Conservation (phyloP, 2,329 filamentous ascomycete species). For the Fusarium phyllophilum region DNA sequence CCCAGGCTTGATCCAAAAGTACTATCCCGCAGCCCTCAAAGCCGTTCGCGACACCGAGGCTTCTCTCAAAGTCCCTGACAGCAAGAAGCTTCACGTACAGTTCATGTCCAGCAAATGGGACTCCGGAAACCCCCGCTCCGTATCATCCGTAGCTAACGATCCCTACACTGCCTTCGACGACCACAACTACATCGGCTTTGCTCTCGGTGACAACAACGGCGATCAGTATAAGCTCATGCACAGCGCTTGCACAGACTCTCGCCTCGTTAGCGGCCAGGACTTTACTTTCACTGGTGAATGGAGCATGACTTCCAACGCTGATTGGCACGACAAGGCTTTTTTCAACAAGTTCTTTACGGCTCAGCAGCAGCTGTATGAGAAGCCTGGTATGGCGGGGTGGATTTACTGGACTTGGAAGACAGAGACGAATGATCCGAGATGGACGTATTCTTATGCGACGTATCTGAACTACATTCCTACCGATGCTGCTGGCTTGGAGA, state of each 20-base stretch:
- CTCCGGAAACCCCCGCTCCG: constrained; percentile 14
- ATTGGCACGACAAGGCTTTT: constrained; percentile 24
- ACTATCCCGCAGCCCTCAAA: constrained; percentile 22
- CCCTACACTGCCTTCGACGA: constrained; percentile 19
- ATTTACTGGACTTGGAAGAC: constrained; percentile 38
- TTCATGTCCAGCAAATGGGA: constrained; percentile 38
- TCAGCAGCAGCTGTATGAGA: constrained; percentile 33
- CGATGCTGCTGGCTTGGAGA: constrained; percentile 26
- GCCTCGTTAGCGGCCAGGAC: constrained; percentile 18
- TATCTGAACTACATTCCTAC: constrained; percentile 22
- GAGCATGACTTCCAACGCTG: constrained; percentile 28
- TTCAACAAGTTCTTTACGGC: constrained; percentile 33
- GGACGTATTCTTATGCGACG: constrained; percentile 34
- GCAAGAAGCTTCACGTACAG: constrained; percentile 31
- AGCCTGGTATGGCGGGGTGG: constrained; percentile 30
- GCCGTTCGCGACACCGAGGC: constrained; percentile 18
- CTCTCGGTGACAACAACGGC: neutral
- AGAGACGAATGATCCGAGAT: constrained; percentile 24
- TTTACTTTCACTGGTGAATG: constrained; percentile 32
- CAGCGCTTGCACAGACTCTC: constrained; percentile 24
- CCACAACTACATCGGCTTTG: constrained; percentile 35
- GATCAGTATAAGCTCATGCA: constrained; percentile 21
- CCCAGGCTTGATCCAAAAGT: constrained; percentile 24
- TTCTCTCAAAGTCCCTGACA: neutral
- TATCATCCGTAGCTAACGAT: constrained; percentile 12